Evolutionary conservation across 164 flowering plant genomes (phyloP).

Genomic region (Tinospora cordifolia): DNA sequence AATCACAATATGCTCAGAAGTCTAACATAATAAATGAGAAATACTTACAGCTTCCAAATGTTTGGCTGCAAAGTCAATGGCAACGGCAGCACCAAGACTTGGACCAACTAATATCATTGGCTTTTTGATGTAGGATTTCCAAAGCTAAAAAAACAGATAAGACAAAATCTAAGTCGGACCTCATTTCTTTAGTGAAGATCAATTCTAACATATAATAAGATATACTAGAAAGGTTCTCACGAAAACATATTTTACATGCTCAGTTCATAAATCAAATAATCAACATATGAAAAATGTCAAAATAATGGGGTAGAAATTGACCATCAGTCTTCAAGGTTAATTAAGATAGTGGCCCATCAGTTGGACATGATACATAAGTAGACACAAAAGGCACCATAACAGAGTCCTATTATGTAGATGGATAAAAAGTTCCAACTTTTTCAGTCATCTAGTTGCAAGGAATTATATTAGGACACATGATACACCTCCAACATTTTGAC

Average conservation of each 20-base stretch:
- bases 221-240: not conserved
- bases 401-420: not conserved
- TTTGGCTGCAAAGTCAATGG: conserved; percentile 75
- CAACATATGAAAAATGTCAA: not conserved
- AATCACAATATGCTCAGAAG: not conserved
- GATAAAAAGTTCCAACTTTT: not conserved
- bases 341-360: not conserved
- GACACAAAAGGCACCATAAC: not conserved
- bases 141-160: conserved; percentile 39
- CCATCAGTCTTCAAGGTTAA: not conserved
- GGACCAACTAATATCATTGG: conserved; percentile 91
- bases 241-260: too few relatives aligned
- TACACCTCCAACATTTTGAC: not conserved
- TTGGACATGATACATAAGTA: not conserved
- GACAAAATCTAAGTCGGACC: not conserved
- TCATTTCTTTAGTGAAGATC: not conserved
- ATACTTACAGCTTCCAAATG: conserved; percentile 78
- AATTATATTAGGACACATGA: not conserved
- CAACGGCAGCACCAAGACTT: conserved; percentile 96
- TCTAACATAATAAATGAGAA: not conserved
- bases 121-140: conserved; percentile 65
- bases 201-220: not conserved
- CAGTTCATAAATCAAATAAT: not conserved
- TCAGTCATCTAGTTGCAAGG: not conserved
- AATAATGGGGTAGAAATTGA: not conserved